Percentiles rank a stretch among this genome's conserved stretches.
phyloP scores from a whole-genome alignment of 2,329 filamentous ascomycete species.

The Trichoderma asperellum region DNA sequence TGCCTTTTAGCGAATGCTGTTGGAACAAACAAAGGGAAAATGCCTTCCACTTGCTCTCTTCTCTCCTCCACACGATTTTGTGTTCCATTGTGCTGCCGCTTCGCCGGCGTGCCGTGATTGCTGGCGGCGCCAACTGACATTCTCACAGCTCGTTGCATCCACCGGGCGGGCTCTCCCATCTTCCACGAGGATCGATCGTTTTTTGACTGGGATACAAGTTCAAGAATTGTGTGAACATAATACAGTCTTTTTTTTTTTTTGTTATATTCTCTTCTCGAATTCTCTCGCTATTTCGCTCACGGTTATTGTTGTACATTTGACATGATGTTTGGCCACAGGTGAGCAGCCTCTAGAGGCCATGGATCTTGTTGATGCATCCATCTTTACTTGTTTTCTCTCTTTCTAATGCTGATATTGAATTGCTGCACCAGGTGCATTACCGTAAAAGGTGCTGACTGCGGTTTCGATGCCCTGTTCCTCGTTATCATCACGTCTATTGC shows the following conservation, averaged over 20 bases:
- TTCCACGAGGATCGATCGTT: constrained; percentile 4
- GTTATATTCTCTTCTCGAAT: neutral
- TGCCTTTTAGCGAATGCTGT: neutral
- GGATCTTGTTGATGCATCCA: neutral
- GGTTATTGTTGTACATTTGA: neutral
- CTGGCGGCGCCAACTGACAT: neutral
- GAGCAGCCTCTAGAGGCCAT: neutral
- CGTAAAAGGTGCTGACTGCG: constrained; percentile 49
- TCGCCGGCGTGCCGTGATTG: neutral
- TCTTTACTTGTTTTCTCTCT: no score
- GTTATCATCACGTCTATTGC: constrained; percentile 60
- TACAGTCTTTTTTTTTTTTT: neutral
- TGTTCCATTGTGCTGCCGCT: neutral
- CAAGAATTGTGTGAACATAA: neutral
- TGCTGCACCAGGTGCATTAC: constrained; percentile 42
- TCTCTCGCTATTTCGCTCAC: neutral
- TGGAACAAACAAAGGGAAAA: neutral
- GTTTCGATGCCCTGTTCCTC: constrained; percentile 48
- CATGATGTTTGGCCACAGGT: constrained; percentile 19
- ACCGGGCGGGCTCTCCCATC: constrained; percentile 11
- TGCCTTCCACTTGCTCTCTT: neutral
- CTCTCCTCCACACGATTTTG: neutral
- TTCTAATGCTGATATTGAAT: neutral
- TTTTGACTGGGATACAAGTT: neutral
- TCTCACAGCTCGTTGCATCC: neutral